Evolutionary conservation across 2,329 filamentous ascomycete genomes (phyloP), one percentile per base, ranked within the genome.

Genomic region (Sporothrix brasiliensis): DNA sequence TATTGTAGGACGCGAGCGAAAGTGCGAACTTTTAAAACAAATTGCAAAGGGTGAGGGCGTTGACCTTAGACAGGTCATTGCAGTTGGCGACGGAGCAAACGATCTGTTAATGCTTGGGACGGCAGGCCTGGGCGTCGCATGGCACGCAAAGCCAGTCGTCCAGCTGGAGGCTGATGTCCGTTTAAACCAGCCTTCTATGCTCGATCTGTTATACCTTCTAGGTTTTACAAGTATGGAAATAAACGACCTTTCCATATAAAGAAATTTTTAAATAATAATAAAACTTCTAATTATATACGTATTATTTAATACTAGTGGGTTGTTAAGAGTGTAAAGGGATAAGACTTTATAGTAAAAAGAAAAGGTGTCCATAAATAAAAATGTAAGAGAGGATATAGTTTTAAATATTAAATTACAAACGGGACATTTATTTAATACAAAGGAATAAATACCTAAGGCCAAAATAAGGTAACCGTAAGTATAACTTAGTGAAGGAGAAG

Each of bases 141-240:
- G 92, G 85, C 92, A 94, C 77, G 92, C 92, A 11, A 95, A 95
- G 83, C 91, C 92, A 1, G 85, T 88, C 71, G 92, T 95, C 70
- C 92, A 95, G 81, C 87, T 90, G 82, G 88, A 91, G 78, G 92
- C 92, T 2, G 88, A 89, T 39, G 88, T 89, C 16, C 84, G 91
- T 54, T 79, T 95, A 72, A 95, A 95, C 76, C 86, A 88, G 27
- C 84, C 87, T 72, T 91, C 85, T 73, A 79, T 95, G 77, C 78
- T 90, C 75, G 91, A 94, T 77, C 79, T 95, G 73, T 80, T 94
- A 67, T 90, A 92, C 76, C 79, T 95, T 24, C 88, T 94, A 76
- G 92, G 92, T 0, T 88, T 92, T 72, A 89, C 87, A 0, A 83
- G 83, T 53, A 86, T 90, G 73, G 91, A 93, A 79, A 82, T 89